Conservation (phyloP, 2,329 filamentous ascomycete species). For the Neoscytalidium dimidiatum region DNA sequence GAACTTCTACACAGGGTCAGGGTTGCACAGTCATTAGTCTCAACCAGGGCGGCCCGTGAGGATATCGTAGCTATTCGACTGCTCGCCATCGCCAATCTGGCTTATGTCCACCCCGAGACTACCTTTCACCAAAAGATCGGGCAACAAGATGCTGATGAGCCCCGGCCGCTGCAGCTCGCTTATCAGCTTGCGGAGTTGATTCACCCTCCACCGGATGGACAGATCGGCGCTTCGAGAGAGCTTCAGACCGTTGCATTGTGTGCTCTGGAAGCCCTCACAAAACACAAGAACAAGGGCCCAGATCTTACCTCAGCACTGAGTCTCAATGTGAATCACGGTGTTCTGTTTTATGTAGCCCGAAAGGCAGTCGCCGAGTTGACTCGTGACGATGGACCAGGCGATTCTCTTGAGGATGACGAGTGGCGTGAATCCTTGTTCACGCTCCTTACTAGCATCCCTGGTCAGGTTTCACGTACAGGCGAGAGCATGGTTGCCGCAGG, state of each 20-base stretch:
- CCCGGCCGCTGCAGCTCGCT: slow-evolving; percentile 81
- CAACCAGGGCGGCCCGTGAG: slow-evolving; percentile 67
- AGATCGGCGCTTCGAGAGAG: slow-evolving; percentile 68
- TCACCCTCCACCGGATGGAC: slow-evolving; percentile 74
- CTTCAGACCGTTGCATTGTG: slow-evolving; percentile 81
- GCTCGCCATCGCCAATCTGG: slow-evolving; percentile 85
- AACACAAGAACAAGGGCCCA: slow-evolving; percentile 71
- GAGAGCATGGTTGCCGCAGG: slow-evolving; percentile 86
- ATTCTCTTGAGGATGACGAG: slow-evolving; percentile 63
- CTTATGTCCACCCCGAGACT: slow-evolving; percentile 81
- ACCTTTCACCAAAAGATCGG: slow-evolving; percentile 85
- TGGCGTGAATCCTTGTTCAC: slow-evolving; percentile 91
- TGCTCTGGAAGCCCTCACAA: slow-evolving; percentile 82
- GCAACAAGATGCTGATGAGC: slow-evolving; percentile 85
- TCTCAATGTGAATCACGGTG: slow-evolving; percentile 93
- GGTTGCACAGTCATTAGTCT: slow-evolving; percentile 76
- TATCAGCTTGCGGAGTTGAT: slow-evolving; percentile 93
- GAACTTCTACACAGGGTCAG: slow-evolving; percentile 83
- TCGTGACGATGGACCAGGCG: slow-evolving; percentile 37
- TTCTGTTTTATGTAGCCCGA: slow-evolving; percentile 87
- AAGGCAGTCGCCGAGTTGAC: slow-evolving; percentile 85
- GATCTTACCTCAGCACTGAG: slow-evolving; percentile 91
- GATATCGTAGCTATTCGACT: slow-evolving; percentile 78
- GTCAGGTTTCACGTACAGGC: slow-evolving; percentile 67
- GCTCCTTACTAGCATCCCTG: slow-evolving; percentile 79